Base-by-base conservation (phyloP, 805 yeast genomes). In the Saccharomycopsis oosterbeekiorum region DNA sequence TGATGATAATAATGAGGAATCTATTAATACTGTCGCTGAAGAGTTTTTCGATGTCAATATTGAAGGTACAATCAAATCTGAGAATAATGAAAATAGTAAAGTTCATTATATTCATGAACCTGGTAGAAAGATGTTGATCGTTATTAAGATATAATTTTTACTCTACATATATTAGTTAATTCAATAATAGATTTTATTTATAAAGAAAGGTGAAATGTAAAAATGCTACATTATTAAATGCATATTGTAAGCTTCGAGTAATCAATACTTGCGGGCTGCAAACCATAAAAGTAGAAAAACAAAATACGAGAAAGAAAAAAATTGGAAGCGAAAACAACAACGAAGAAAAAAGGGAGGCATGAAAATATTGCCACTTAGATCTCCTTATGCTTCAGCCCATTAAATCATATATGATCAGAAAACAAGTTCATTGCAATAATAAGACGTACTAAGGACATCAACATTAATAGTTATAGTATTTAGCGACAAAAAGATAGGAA, bases 41-140 rank as follows among this genome's bases (percentile, higher is more conserved):
- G 39, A 47, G 29, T 37, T 42, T 42, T 34, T 43, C n/a, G 43
- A 37, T 29, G 54, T 29, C 21, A 53, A 59, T 19, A 37, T 56
- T 14, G 58, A 36, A 37, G 37, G 50, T 26, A 43, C 47, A 11
- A n/a, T 15, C 34, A 39, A 39, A 15, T 15, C 36, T 9, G 50
- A 37, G 17, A 55, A 55, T 17, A 55, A 24, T 15, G 58, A 17
- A 12, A 40, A 29, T 34, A 53, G n/a, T 15, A 59, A 56, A 26
- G 59, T 57, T 15, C 43, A 56, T 2, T 60, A 56, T 37, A 17
- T 41, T n/a, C 62, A 60, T 24, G 62, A 60, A 21, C 62, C 59
- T 14, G 62, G 62, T 4, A 40, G 26, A 14, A 51, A 40, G 37
- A 34, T 60, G 42, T 39, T 57, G 8, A 55, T 60, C 2, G 29